Evolutionary conservation across 306 rosid species (phyloP).

Genomic region (Inga leiocalycina): DNA sequence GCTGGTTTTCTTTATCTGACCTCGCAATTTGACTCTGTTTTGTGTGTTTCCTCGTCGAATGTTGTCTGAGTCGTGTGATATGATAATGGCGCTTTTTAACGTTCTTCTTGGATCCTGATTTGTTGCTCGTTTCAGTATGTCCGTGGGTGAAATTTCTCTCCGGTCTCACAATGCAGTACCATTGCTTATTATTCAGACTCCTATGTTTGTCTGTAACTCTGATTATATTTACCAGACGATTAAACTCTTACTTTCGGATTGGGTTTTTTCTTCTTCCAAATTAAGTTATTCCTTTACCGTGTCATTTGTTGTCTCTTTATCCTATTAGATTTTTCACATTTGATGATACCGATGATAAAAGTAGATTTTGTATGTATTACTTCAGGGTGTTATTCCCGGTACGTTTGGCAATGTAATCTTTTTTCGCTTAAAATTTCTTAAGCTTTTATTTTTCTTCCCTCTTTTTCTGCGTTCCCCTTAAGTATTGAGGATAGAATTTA

Average conservation of each 20-base stretch:
- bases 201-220: neutral
- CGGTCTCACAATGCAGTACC: neutral
- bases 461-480: neutral
- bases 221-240: neutral
- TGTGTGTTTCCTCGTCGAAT: neutral
- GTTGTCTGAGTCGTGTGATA: neutral
- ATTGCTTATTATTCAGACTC: neutral
- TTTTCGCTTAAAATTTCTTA: neutral
- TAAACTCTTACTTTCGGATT: neutral
- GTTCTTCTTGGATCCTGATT: constrained; percentile 40
- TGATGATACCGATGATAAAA: neutral
- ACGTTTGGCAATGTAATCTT: neutral
- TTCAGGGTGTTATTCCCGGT: neutral
- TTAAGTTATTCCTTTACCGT: neutral
- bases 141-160: neutral
- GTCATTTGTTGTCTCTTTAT: neutral
- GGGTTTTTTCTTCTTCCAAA: neutral
- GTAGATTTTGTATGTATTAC: neutral
- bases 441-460: neutral
- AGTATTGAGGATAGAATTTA: neutral
- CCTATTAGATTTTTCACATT: neutral
- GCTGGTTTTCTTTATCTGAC: neutral
- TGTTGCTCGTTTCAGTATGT: constrained; percentile 11
- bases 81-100: neutral
- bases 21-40: neutral